Base-by-base conservation (phyloP, 106 monocot species). In the Alisma plantagoaquatica region DNA sequence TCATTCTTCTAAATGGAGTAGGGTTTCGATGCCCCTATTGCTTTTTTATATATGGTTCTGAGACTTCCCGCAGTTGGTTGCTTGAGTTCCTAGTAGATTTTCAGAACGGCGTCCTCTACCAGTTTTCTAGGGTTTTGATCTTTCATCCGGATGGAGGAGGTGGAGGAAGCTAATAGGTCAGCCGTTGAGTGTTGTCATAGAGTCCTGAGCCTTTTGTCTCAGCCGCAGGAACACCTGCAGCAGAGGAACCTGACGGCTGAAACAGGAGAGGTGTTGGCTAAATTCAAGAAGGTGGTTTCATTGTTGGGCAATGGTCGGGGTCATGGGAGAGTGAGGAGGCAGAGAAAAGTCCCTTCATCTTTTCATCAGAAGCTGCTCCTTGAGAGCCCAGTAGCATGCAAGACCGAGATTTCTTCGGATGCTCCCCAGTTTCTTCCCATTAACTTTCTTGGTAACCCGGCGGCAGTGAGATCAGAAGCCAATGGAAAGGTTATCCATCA, bases 101-200 rank as follows among this genome's bases (percentile, higher is more conserved):
- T n/a, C n/a, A n/a, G n/a, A n/a, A n/a, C n/a, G n/a, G n/a, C n/a
- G n/a, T n/a, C n/a, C n/a, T 28, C 17, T 47, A 41, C 23, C 23
- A 49, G 63, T 33, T 31, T 47, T 24, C 46, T 57, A 64, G 55
- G 47, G 52, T 49, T 75, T 45, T 61, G 51, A 16, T 33, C 41
- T 57, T 60, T 15, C 28, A 41, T 30, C 10, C 38, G 12, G 61
- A 96, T 96, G 94, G 94, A 88, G 57, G 80, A 70, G 44, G 70
- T 78, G 41, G 94, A 84, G 55, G 78, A 75, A 57, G 81, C 84
- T 10, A 78, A 88, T 33, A 73, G 73, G 38, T 73, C 57, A 20
- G 94, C 94, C 12, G 70, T 96, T 25, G 80, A 84, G 64, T 75
- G 75, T 57, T 70, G 83, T 45, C 53, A 88, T 43, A 78, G 73